Base-by-base conservation (phyloP, 1,139 yeast species). In the Debaryomyces nepalensis region DNA sequence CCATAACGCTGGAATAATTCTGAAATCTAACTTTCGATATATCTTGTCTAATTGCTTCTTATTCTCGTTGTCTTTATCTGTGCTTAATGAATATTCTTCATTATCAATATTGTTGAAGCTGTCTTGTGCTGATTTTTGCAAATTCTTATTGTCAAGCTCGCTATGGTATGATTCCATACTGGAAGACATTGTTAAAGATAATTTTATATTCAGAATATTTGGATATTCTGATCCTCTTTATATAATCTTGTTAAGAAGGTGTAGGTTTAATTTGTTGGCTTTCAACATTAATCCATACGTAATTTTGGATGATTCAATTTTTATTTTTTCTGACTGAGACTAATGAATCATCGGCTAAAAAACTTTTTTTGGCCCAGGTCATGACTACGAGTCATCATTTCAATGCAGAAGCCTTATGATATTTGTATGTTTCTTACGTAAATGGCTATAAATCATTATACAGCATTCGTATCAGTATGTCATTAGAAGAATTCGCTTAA, bases 1-100 rank as follows among this genome's bases (percentile, higher is more conserved):
- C 96, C 96, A 88, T 43, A 88, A 69, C 0, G 95, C 93, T 3
- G 96, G 95, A 45, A 87, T 84, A 53, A 87, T 85, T 40, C 95
- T 70, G 36, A 61, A 58, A 55, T 87, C 96, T 31, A 87, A 68
- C 54, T 79, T 82, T 37, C 86, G 62, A 59, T 87, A 87, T 33
- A 87, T 72, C 39, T 64, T 69, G 54, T 85, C 83, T 43, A 86
- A 69, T 42, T 72, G 67, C 33, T 66, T 64, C 15, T 39, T 30
- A 35, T 33, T n/a, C 7, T 16, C 32, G 7, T 8, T 12, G 7
- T 11, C 19, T 7, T 15, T 19, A 18, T 39, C 42, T 9, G 34
- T 20, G 12, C 30, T 18, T 20, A 27, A 14, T 22, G 34, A 26
- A 11, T 23, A 21, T 30, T 39, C 38, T 26, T 33, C 42, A 22